Percentiles rank a stretch among this genome's conserved stretches.
Conservation (phyloP, 1,284 basidiomycete genomes). For the Apiotrichum akiyoshidainum region DNA sequence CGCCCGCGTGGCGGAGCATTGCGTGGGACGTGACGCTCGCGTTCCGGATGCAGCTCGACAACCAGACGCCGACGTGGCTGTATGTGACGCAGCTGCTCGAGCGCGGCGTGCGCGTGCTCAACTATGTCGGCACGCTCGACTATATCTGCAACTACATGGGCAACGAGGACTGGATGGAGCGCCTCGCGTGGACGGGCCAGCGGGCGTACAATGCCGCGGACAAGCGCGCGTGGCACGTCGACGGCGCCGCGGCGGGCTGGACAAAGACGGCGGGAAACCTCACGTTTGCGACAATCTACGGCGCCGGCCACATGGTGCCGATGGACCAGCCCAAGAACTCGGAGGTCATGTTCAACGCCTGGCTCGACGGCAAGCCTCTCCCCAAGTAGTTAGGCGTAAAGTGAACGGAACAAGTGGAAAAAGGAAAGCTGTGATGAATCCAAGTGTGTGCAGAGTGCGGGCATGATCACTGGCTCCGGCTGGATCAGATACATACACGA, state of each 20-base stretch:
- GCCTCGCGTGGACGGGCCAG: slow-evolving; percentile 64
- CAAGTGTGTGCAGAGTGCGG: too few species aligned
- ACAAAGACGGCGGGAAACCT: slow-evolving; percentile 60
- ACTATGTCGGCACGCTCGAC: slow-evolving; percentile 61
- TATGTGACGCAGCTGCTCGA: slow-evolving; percentile 71
- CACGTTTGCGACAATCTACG: slow-evolving; percentile 50
- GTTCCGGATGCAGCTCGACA: slow-evolving; percentile 38
- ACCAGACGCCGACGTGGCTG: slow-evolving; percentile 48
- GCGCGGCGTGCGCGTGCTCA: slow-evolving; percentile 65
- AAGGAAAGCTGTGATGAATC: too few species aligned
- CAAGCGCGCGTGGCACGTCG: slow-evolving; percentile 54
- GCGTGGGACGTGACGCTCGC: slow-evolving; percentile 49
- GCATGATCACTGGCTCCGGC: too few species aligned
- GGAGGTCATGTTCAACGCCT: slow-evolving; percentile 47
- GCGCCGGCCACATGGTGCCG: slow-evolving; percentile 51
- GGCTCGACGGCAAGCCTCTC: slow-evolving; percentile 28
- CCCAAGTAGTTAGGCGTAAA: too few species aligned
- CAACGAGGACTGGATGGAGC: slow-evolving; percentile 63
- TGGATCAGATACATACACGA: too few species aligned
- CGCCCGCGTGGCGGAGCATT: slow-evolving; percentile 58
- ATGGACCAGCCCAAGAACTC: slow-evolving; percentile 51
- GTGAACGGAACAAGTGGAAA: too few species aligned
- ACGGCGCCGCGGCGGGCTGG: slow-evolving; percentile 55
- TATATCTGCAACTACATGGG: slow-evolving; percentile 70
- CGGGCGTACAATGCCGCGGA: slow-evolving; percentile 53